A percentile compares a stretch with the other conserved stretches of the same genome.
Conservation (phyloP, 2,329 filamentous ascomycete genomes). For the Fusarium illudens region DNA sequence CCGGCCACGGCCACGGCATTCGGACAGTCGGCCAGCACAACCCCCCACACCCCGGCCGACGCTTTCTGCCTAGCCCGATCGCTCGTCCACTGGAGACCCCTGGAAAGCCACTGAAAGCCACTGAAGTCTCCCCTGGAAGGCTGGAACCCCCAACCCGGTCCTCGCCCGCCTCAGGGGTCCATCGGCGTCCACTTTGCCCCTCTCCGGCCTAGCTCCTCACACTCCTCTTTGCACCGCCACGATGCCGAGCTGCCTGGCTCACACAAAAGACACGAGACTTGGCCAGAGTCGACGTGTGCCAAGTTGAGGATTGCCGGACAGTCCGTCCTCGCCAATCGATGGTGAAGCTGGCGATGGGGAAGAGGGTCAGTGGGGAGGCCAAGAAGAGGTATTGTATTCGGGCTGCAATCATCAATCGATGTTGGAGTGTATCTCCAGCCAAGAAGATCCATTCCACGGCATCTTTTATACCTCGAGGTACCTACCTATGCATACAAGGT, state of each 20-base stretch:
- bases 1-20: constrained; percentile 8
- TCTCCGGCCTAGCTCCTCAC: constrained; percentile 8
- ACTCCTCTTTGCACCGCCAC: constrained; percentile 33
- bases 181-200: constrained; percentile 1
- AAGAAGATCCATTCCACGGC: neutral
- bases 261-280: constrained; percentile 22
- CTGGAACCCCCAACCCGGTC: neutral
- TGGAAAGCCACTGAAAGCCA: constrained; percentile 25
- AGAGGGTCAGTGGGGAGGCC: constrained; percentile 22
- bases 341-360: constrained; percentile 16
- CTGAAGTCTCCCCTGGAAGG: constrained; percentile 20
- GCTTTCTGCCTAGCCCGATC: neutral
- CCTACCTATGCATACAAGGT: neutral
- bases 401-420: constrained; percentile 6
- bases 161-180: constrained; percentile 4
- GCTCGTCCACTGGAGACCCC: neutral
- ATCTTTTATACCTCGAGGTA: neutral
- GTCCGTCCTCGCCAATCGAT: constrained; percentile 32
- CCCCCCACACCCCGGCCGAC: constrained; percentile 28
- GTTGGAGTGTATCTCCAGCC: neutral
- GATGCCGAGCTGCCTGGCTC: constrained; percentile 32
- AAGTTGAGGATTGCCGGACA: constrained; percentile 33
- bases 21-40: constrained; percentile 30
- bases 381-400: constrained; percentile 17
- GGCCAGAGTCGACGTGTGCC: constrained; percentile 21